phyloP scores from a whole-genome alignment of 257 asterid genomes.

The Solanum sitiens region DNA sequence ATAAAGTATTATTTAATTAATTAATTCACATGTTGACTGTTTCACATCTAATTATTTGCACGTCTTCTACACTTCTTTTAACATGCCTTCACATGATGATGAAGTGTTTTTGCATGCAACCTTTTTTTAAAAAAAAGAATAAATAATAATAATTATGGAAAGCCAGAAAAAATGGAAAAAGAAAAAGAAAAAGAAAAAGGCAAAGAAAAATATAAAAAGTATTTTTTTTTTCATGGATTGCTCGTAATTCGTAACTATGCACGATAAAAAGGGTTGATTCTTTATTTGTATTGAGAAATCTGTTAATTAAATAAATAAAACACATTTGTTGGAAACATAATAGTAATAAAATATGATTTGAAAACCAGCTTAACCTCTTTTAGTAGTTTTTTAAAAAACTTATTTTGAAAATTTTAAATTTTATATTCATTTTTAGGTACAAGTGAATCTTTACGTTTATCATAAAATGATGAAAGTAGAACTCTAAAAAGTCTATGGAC shows the following conservation, averaged over 20 bases:
- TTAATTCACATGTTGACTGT: conserved; percentile 2
- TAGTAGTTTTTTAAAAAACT: too few relatives aligned
- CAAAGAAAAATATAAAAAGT: neutral
- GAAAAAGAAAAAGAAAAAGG: neutral
- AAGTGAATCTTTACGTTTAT: neutral
- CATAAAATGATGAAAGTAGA: neutral
- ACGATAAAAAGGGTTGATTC: neutral
- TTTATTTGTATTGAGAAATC: too few relatives aligned
- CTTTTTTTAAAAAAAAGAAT: neutral
- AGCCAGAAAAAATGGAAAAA: neutral
- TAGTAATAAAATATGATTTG: neutral
- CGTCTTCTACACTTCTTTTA: neutral
- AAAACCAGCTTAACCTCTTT: neutral
- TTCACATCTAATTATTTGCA: neutral
- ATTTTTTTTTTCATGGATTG: too few relatives aligned
- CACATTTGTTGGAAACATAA: neutral
- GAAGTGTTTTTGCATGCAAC: neutral
- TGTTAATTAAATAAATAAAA: too few relatives aligned
- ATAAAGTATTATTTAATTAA: neutral
- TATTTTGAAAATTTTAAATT: too few relatives aligned
- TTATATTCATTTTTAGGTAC: neutral
- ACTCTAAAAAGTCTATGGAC: neutral
- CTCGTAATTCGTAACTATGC: neutral
- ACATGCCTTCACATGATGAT: neutral
- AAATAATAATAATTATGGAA: neutral